Evolutionary conservation across 306 rosid genomes (phyloP), one percentile per base, ranked within the genome.

Genomic region (Vigna hirtella): DNA sequence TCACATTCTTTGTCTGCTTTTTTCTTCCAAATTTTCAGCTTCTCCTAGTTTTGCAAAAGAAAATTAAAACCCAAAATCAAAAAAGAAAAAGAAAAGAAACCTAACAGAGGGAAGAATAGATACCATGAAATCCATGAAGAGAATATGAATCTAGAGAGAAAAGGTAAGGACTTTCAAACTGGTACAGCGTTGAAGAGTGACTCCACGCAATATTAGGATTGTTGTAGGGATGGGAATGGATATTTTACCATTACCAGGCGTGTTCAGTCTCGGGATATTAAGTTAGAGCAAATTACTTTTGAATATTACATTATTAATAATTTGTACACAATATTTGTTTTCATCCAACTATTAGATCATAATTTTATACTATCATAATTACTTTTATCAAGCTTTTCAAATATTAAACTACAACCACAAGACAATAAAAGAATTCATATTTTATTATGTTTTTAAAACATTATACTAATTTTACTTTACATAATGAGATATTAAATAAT

Each of bases 21-120:
- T 63, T 84, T 88, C 87, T 69, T 86, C 66, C 17, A 77, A 83
- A 80, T 50, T 76, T 73, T 88, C 51, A 91, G 52, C 87, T 83
- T 89, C 69, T 83, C 88, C 95, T 91, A 34, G 62, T 22, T 28
- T 70, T 9, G 18, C 49, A 64, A 14, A 66, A 32, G 0, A 32
- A 69, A 45, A 57, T 58, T 34, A 56, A n/a, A n/a, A 57, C 47
- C 30, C 53, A 55, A 22, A 10, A 57, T 12, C 6, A 53, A 12
- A 0, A 34, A 34, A 18, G 2, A 14, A 67, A 14, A 14, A 56
- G 13, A 74, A 36, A 28, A 26, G 51, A 48, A n/a, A 74, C 20
- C 15, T 1, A 72, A 68, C 13, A 45, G 9, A 59, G 24, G 53
- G 24, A 2, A 73, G n/a, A 73, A 17, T 62, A 45, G 34, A 32